phyloP scores from a whole-genome alignment of 2,329 filamentous ascomycete species.

The Phoma sp. region DNA sequence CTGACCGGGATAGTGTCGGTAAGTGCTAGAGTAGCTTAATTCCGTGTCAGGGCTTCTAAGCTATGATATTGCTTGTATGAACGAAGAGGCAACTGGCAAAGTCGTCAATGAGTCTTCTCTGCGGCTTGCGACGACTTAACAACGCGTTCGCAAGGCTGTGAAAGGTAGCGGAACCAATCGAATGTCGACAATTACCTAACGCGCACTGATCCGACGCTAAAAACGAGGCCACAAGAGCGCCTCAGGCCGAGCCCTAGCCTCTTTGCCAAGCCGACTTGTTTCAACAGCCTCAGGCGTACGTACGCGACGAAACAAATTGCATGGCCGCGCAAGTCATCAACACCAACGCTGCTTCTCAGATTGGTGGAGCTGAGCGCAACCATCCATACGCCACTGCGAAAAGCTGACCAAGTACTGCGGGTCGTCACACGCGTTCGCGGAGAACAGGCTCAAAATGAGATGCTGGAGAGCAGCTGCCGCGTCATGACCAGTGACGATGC shows the following conservation, averaged over 20 bases:
- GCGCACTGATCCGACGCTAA: slow-evolving; percentile 5
- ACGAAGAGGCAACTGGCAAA: background rate
- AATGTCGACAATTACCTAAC: background rate
- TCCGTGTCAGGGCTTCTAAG: background rate
- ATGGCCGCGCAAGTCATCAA: slow-evolving; percentile 8
- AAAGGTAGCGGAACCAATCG: background rate
- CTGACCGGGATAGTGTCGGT: background rate
- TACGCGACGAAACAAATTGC: slow-evolving; percentile 6
- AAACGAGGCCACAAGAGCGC: background rate
- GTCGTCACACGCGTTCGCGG: slow-evolving; percentile 15
- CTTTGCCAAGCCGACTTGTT: slow-evolving; percentile 12
- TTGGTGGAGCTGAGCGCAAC: background rate
- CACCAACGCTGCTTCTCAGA: background rate
- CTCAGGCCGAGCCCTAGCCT: slow-evolving; percentile 5
- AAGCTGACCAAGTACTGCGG: slow-evolving; percentile 2
- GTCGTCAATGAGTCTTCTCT: background rate
- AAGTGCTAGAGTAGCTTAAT: background rate
- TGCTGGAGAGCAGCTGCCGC: slow-evolving; percentile 14
- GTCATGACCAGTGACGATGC: slow-evolving; percentile 18
- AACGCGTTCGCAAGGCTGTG: slow-evolving; percentile 1
- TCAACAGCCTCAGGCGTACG: slow-evolving; percentile 22
- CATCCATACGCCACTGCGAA: background rate
- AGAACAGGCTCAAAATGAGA: slow-evolving; percentile 12
- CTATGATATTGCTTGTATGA: background rate
- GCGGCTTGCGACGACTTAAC: slow-evolving; percentile 15